Evolutionary conservation across 2,329 filamentous ascomycete genomes (phyloP), one percentile per base, ranked within the genome.

Genomic region (Colletotrichum zoysiae): DNA sequence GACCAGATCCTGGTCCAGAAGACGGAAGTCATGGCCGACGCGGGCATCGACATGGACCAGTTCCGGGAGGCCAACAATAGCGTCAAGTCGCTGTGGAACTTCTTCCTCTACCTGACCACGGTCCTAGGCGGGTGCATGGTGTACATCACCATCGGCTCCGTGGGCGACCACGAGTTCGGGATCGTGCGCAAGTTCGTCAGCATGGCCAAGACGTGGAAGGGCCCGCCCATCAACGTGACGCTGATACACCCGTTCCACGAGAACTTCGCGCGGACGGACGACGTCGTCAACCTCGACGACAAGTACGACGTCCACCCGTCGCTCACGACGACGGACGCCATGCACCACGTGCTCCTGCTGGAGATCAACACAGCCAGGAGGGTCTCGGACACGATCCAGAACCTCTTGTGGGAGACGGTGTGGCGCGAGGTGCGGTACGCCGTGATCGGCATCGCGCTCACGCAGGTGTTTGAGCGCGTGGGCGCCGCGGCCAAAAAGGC

Each of bases 351-450:
- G 8, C 63, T 78, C 18, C 73, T 78, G 8, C 20, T 78, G 14
- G 76, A 78, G 67, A 26, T 76, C 30, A 72, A 74, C 18, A 53
- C 75, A 1, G 59, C 71, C 50, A 71, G 74, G 26, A 57, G 53
- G 12, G 73, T 77, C 5, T 74, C 73, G 4, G 70, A 75, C 56
- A 78, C 77, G 11, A 75, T 78, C 1, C 74, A 76, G 33, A 58
- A 69, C n/a, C 70, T 78, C 12, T 50, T 78, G 18, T 78, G 77
- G 77, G 76, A 78, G 61, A 75, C 76, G 8, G 73, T 75, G 16
- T 78, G 77, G 77, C 68, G 77, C 7, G 77, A 78, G 67, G 76
- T 76, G 11, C 71, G 76, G 16, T 78, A 78, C 59, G 77, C 76
- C 1, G 73, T 77, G 16, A 77, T 78, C 20, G 76, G 76, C 7